Evolutionary conservation across 1,284 basidiomycete species (phyloP).

Genomic region (Trametes pubescens): DNA sequence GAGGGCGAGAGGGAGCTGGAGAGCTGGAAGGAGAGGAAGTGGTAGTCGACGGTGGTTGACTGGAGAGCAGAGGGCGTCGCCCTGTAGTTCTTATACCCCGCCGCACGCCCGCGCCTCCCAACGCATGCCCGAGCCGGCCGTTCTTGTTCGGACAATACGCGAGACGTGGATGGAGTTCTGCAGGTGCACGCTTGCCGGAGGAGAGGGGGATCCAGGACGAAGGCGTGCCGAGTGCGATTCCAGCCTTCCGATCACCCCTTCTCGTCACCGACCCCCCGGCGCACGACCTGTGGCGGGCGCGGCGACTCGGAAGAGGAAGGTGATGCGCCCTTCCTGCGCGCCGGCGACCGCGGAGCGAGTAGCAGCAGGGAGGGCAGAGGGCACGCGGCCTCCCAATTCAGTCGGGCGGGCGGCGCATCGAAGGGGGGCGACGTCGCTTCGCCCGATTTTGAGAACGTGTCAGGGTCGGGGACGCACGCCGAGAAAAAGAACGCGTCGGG

Average conservation of each 20-base stretch:
- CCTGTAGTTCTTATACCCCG: slow-evolving; percentile 6
- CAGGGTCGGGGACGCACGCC: background rate
- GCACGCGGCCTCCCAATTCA: background rate
- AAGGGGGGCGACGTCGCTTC: background rate
- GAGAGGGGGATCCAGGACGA: background rate
- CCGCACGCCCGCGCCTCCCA: background rate
- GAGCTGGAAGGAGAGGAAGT: background rate
- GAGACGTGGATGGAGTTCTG: background rate
- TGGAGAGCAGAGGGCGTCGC: background rate
- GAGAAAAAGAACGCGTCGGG: background rate
- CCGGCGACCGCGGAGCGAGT: slow-evolving; percentile 13
- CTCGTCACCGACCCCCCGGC: background rate
- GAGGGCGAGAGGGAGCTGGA: background rate
- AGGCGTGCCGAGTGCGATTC: background rate
- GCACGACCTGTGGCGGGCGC: background rate
- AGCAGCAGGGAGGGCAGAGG: background rate
- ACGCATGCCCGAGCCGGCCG: background rate
- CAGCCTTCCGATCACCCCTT: slow-evolving; percentile 5
- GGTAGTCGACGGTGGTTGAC: slow-evolving; percentile 16
- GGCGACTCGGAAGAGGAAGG: background rate
- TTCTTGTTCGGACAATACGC: slow-evolving; percentile 9
- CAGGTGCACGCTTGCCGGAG: background rate
- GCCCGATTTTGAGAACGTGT: background rate
- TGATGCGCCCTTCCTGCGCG: background rate
- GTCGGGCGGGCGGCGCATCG: slow-evolving; percentile 8